Base-by-base conservation (phyloP, 2,329 filamentous ascomycete genomes). In the Trichoderma sp. region DNA sequence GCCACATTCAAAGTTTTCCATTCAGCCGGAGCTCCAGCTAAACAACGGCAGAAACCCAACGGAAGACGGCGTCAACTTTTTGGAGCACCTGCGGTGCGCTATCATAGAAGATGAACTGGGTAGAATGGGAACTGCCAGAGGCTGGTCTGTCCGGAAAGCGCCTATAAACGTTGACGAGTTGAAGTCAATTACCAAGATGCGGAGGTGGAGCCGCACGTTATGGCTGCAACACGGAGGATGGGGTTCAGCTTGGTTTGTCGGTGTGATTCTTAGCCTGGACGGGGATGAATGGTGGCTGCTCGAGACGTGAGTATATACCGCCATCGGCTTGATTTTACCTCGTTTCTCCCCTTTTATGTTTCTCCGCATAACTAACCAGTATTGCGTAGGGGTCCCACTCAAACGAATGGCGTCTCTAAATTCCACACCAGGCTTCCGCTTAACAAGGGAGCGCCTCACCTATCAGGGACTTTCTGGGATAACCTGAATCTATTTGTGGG, bases 211-310 rank as follows among this genome's bases (percentile, higher is more conserved):
- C 69, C 87, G 89, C 67, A 82, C 86, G 39, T 82, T 89, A 17
- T 91, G 93, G 80, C 89, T 96, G 70, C 87, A 85, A 73, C 89
- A 89, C 73, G 82, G 82, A 68, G 88, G 87, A n/a, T 97, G 94
- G 92, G 84, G 84, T 10, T 76, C 85, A 15, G 82, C 86, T 63
- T 97, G 92, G 92, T 87, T 89, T 70, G 80, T 96, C 45, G 89
- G 89, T 71, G 84, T 91, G 54, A 88, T 88, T 63, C 84, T 93
- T 76, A 89, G 90, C 75, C 83, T 91, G 74, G 84, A 85, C 73
- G 92, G 92, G 64, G 92, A 95, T 75, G 85, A 85, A 70, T 97
- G 92, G 92, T 94, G 90, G 88, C 81, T 94, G 69, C 82, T 92
- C 64, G 85, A 90, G 77, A 77, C 87, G 84, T 89, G 80, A 80